These are phyloP conservation scores for Psilocybe azurescens DNA, from an alignment of 768 basidiomycete genomes.

Conservation along the genomic window DNA sequence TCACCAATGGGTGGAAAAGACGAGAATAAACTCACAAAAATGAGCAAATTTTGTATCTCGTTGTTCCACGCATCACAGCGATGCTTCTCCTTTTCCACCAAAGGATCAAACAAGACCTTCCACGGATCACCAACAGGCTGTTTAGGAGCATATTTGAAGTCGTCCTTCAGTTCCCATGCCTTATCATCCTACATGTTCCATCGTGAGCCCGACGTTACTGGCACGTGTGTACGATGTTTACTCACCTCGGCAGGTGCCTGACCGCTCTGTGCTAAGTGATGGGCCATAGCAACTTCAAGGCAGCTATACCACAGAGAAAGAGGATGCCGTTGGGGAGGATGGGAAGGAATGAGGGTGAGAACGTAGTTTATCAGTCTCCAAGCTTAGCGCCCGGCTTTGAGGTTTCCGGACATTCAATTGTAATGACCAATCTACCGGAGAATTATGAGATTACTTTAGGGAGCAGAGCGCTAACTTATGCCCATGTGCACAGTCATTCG, in stretches of 20 bases:
- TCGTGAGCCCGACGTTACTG: neutral
- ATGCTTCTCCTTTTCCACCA: slow-evolving; percentile 1
- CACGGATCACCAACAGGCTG: slow-evolving; percentile 2
- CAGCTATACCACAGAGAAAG: neutral
- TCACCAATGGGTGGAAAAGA: neutral
- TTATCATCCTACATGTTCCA: neutral
- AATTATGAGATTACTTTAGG: neutral
- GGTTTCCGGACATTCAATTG: no score
- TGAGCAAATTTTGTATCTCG: slow-evolving; percentile 4
- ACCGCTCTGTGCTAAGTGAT: neutral
- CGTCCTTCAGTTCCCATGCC: slow-evolving; percentile 4
- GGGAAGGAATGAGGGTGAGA: neutral
- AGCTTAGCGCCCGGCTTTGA: neutral
- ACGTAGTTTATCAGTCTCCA: neutral
- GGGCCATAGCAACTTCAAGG: neutral
- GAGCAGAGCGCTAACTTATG: neutral
- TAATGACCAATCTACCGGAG: neutral
- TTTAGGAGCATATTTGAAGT: slow-evolving; percentile 2
- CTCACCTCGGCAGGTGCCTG: neutral
- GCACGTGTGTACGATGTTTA: neutral
- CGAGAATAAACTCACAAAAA: slow-evolving; percentile 5
- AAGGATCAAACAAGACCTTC: neutral
- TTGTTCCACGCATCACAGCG: slow-evolving; percentile 6
- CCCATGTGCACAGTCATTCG: neutral
- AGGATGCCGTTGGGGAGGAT: no score